Base-by-base conservation (phyloP, 441 rosid species). In the Isatis lusitanica region DNA sequence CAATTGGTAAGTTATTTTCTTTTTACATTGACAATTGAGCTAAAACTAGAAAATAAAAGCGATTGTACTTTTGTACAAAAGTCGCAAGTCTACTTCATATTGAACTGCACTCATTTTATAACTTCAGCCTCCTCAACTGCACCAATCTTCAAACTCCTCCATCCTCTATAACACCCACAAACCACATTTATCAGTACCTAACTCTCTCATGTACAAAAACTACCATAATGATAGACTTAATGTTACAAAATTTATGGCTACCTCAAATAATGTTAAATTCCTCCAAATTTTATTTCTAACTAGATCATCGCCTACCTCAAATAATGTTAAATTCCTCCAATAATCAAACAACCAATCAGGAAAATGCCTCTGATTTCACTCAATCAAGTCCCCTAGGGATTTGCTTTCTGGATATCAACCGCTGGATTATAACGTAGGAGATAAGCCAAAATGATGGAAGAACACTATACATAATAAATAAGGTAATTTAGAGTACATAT, bases 141-240 rank as follows among this genome's bases (percentile, higher is more conserved):
- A 44, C 60, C 48, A 17, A 16, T 18, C 59, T 21, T 66, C 63
- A 74, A 26, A 68, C 74, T 48, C 58, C 74, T 68, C 79, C 79
- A 52, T 75, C 74, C 33, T 68, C 74, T 71, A 17, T 26, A 15
- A 46, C 46, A 58, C 8, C 5, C 74, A 55, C 63, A 56, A 43
- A 46, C 26, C 59, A 53, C 36, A 53, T 52, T 52, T 52, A 52
- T 52, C 13, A 53, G 5, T 28, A 13, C 36, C 59, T 53, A 53
- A 53, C 17, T 53, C 36, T 53, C 2, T 28, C 10, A 16, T 28
- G 9, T 53, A 53, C 3, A 36, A 35, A 13, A 21, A 48, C 18
- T 48, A 38, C 40, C 39, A 67, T 18, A 43, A n/a, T 63, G 38
- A 35, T 35, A 26, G 4, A 26, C 28, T 26, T 26, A 26, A 26